Percentiles rank a stretch among this genome's conserved stretches.
phyloP scores from a whole-genome alignment of 1,139 yeast genomes.

The Pichia sp. region DNA sequence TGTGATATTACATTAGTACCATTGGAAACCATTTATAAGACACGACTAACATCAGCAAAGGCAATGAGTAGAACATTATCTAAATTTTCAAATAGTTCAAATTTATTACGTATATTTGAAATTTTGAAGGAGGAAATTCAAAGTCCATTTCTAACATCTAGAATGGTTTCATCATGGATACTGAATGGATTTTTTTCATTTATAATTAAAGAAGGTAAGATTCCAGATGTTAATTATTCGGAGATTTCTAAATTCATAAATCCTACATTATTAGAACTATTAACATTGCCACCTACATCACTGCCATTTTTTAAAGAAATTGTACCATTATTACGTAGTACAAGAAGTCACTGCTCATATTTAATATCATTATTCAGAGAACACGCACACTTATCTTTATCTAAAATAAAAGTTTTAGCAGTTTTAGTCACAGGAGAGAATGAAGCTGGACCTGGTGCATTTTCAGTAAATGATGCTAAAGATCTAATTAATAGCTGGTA shows the following conservation, averaged over 20 bases:
- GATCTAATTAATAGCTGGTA: conserved; percentile 60
- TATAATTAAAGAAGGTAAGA: conserved; percentile 21
- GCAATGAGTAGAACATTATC: conserved; percentile 74
- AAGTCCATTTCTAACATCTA: conserved; percentile 74
- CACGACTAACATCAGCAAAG: conserved; percentile 68
- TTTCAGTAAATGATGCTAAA: conserved; percentile 72
- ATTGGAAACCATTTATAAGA: conserved; percentile 61
- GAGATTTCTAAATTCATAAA: conserved; percentile 8
- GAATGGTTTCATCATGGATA: conserved; percentile 62
- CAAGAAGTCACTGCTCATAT: conserved; percentile 83
- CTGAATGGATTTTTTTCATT: conserved; percentile 64
- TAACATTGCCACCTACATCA: conserved; percentile 26
- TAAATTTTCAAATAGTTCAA: conserved; percentile 34
- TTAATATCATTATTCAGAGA: conserved; percentile 71
- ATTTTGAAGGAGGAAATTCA: conserved; percentile 26
- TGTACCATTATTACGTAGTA: conserved; percentile 78
- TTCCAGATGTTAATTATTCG: conserved; percentile 20
- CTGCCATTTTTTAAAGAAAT: conserved; percentile 70
- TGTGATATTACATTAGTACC: conserved; percentile 92
- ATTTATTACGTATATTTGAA: conserved; percentile 18
- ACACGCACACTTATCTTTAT: conserved; percentile 65
- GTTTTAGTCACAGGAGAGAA: conserved; percentile 89
- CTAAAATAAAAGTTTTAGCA: conserved; percentile 77
- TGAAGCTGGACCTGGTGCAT: conserved; percentile 94
- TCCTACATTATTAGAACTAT: conserved; percentile 7